Evolutionary conservation across 23 red algal genomes (phyloP).

Genomic region (Gracilaria domingensis): DNA sequence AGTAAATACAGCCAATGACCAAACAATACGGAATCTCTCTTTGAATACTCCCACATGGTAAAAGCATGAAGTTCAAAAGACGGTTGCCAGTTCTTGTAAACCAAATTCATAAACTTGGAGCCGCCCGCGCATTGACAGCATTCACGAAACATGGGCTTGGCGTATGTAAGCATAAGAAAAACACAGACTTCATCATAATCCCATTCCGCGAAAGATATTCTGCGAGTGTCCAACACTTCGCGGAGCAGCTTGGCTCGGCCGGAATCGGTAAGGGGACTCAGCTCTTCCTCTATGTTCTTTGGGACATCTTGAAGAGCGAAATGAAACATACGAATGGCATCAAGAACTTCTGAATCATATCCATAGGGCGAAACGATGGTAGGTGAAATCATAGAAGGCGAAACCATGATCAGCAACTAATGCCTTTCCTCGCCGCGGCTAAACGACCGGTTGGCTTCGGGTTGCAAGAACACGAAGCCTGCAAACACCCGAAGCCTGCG

Average conservation of each 20-base stretch:
- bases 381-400: background rate
- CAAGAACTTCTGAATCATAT: background rate
- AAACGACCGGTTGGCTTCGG: background rate
- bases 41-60: conserved; percentile 28
- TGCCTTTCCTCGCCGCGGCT: too few relatives aligned
- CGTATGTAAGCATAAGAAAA: conserved; percentile 1
- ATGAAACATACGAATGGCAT: conserved; percentile 10
- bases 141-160: background rate
- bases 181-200: conserved; percentile 16
- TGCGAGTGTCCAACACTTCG: background rate
- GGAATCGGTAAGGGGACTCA: background rate
- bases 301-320: background rate
- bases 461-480: too few relatives aligned
- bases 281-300: background rate
- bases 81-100: conserved; percentile 33
- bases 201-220: background rate
- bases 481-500: too few relatives aligned
- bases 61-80: conserved; percentile 28
- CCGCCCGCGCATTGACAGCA: background rate
- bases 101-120: conserved; percentile 18
- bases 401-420: background rate
- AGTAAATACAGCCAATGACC: conserved; percentile 36
- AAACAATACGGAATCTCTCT: conserved; percentile 27
- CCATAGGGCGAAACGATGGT: background rate
- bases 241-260: background rate